Base-by-base conservation (phyloP, 2,329 filamentous ascomycete species). In the Exophiala dermatitidis region DNA sequence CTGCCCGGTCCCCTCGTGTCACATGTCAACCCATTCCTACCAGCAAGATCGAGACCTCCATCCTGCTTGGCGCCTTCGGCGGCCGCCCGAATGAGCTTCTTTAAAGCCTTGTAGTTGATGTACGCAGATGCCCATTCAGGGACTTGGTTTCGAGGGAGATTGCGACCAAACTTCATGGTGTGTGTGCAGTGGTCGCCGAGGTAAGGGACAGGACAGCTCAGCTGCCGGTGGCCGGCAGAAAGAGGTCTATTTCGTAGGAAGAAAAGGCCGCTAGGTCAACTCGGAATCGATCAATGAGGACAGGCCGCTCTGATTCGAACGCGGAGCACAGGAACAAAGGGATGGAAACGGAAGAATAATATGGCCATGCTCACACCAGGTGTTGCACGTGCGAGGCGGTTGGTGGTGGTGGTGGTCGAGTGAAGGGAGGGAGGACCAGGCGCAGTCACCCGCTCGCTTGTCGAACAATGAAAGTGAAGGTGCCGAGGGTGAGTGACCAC, bases 81-180 rank as follows among this genome's bases (percentile, higher is more conserved):
- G 8, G 84, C 81, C 64, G 73, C 72, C 67, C 95, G 97, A 74
- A 98, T 90, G 60, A 96, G 81, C 75, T 93, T 95, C 78, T 98
- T 98, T 64, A 97, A 64, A 5, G 69, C 68, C 59, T 76, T 78
- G 66, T 77, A 77, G 54, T 72, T 73, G 63, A 78, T 77, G 64
- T 77, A 78, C 30, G 67, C 68, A 38, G 70, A 65, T 52, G 73
- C 71, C 74, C 74, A 77, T 65, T 77, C 74, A 8, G 74, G 74
- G 30, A 77, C 74, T 52, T 75, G 72, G 56, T 75, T 76, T 52
- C 73, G 69, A 10, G 73, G 63, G 43, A 77, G 63, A 62, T 75
- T 75, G 55, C 72, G 71, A 31, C 74, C 74, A 63, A 77, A 77
- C 63, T 77, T 77, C 74, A 77, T 77, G 10, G 55, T 72, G 54